Conservation (phyloP, 116 monocot genomes). For the Zostera marina region DNA sequence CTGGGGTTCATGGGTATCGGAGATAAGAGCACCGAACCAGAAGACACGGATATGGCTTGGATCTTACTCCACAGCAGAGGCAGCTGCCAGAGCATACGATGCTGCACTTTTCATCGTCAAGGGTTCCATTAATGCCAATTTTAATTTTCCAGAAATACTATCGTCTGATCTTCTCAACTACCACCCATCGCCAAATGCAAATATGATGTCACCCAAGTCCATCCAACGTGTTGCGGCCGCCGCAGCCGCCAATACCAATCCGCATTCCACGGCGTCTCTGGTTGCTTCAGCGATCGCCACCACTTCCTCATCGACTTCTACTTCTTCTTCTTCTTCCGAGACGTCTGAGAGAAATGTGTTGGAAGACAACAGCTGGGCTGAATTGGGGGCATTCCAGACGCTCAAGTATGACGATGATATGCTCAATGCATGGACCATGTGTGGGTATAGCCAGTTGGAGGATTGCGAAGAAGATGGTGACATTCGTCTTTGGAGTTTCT, state of each 20-base stretch:
- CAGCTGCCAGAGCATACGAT: constrained; percentile 68
- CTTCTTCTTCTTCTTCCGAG: constrained; percentile 6
- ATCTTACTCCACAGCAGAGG: constrained; percentile 64
- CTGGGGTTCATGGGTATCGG: constrained; percentile 82
- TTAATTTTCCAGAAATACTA: constrained; percentile 32
- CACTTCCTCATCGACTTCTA: not conserved
- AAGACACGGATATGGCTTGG: constrained; percentile 73
- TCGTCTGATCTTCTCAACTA: not conserved
- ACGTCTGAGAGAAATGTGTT: not conserved
- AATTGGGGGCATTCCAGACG: constrained; percentile 37
- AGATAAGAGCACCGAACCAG: constrained; percentile 65
- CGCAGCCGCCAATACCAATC: constrained; percentile 29
- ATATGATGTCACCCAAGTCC: constrained; percentile 43
- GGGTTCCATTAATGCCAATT: constrained; percentile 37
- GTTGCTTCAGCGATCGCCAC: not conserved
- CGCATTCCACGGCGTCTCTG: not conserved
- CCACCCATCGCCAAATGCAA: not conserved
- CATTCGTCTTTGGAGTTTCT: constrained; percentile 46
- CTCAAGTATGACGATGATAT: constrained; percentile 40
- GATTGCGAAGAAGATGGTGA: constrained; percentile 24
- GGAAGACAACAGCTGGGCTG: constrained; percentile 7
- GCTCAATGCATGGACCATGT: constrained; percentile 16
- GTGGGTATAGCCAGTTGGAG: constrained; percentile 1
- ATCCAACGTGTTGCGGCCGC: constrained; percentile 65
- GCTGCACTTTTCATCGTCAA: constrained; percentile 57